A percentile compares a stretch with the other conserved stretches of the same genome.
These are phyloP conservation scores for Microsporum audouinii DNA, from an alignment of 2,329 filamentous ascomycete species.

Conservation along the genomic window DNA sequence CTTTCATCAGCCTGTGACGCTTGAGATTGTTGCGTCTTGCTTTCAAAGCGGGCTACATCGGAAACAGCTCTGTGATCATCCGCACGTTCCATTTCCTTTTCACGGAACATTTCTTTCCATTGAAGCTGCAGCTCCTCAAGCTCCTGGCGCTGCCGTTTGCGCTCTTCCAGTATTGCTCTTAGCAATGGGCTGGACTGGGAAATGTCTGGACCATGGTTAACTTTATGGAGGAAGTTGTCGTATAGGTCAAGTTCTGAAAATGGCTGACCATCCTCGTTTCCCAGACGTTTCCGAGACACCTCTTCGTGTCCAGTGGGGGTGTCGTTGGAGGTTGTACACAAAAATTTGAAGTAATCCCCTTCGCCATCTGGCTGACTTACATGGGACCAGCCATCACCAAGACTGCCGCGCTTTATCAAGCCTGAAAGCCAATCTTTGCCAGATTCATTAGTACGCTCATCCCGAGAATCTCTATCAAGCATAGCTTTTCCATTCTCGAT, in stretches of 20 bases:
- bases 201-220: constrained; percentile 25
- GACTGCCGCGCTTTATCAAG: constrained; percentile 31
- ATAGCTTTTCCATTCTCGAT: constrained; percentile 36
- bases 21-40: neutral
- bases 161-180: constrained; percentile 26
- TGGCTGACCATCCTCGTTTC: constrained; percentile 23
- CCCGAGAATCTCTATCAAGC: constrained; percentile 21
- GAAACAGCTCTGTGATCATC: neutral
- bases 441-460: constrained; percentile 22
- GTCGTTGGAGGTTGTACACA: constrained; percentile 1
- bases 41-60: neutral
- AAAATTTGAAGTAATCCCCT: constrained; percentile 10
- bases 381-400: constrained; percentile 31
- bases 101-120: constrained; percentile 7
- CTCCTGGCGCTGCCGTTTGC: constrained; percentile 18
- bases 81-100: constrained; percentile 13
- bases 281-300: constrained; percentile 18
- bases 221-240: constrained; percentile 37
- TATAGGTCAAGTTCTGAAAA: constrained; percentile 45
- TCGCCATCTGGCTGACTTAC: constrained; percentile 17
- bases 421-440: constrained; percentile 32
- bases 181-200: constrained; percentile 27
- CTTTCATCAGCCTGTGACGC: neutral
- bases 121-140: constrained; percentile 12
- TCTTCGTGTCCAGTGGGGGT: neutral